phyloP scores from a whole-genome alignment of 148 eudicot species.

The Camellia granthamiana region DNA sequence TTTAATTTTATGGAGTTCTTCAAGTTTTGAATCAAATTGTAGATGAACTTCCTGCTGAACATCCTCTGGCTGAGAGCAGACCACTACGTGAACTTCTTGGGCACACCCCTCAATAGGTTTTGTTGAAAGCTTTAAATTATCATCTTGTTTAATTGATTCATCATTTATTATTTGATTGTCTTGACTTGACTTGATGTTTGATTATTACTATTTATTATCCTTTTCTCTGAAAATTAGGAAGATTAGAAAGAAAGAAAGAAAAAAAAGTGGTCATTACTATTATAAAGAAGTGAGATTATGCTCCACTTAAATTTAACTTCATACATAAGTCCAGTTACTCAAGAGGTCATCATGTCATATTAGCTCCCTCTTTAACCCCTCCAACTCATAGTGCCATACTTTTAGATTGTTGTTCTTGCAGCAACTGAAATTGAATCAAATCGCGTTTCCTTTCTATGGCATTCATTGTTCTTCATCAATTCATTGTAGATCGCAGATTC shows the following conservation, averaged over 20 bases:
- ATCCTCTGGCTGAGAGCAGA: slow-evolving; percentile 93
- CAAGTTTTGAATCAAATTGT: slow-evolving; percentile 97
- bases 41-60: slow-evolving; percentile 96
- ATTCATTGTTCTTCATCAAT: background rate
- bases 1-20: slow-evolving; percentile 13
- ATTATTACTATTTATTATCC: background rate
- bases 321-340: background rate
- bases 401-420: background rate
- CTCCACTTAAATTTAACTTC: background rate
- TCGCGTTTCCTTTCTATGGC: background rate
- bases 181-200: background rate
- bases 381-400: background rate
- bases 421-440: background rate
- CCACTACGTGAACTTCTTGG: slow-evolving; percentile 96
- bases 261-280: too few species aligned
- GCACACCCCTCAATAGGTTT: slow-evolving; percentile 93
- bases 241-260: background rate
- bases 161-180: slow-evolving; percentile 3
- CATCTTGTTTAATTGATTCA: background rate
- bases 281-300: background rate
- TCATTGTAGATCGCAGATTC: background rate
- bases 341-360: too few species aligned
- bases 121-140: slow-evolving; percentile 1
- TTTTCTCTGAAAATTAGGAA: background rate
- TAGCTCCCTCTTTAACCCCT: too few species aligned